These are phyloP conservation scores for Nematodospora valgi DNA, from an alignment of 805 yeast species.

Conservation along the genomic window DNA sequence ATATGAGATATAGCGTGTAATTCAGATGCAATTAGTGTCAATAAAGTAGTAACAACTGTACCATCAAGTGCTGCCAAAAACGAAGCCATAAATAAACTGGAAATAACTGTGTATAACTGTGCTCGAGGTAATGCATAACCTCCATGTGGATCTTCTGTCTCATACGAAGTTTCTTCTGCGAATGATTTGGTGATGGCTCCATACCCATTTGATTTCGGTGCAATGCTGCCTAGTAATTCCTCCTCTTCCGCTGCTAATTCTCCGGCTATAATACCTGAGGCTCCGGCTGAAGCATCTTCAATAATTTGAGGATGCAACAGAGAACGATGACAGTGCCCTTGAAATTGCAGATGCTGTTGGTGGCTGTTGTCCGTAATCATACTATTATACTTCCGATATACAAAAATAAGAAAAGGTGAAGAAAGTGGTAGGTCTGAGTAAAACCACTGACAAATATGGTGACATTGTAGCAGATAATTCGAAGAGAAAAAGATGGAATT, in stretches of 20 bases:
- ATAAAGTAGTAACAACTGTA: slow-evolving; percentile 63
- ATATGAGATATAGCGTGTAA: slow-evolving; percentile 59
- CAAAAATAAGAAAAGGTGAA: no score
- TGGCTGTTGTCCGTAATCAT: no score
- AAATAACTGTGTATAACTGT: slow-evolving; percentile 27
- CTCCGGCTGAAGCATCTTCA: slow-evolving; percentile 29
- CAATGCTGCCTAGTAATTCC: slow-evolving; percentile 13
- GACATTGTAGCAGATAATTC: no score
- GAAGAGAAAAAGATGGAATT: no score
- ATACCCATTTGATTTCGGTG: slow-evolving; percentile 13
- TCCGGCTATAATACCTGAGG: slow-evolving; percentile 33
- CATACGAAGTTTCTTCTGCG: slow-evolving; percentile 6
- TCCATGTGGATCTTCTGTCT: slow-evolving; percentile 13
- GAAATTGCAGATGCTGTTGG: neutral
- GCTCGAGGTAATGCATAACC: slow-evolving; percentile 29
- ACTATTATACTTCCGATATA: no score
- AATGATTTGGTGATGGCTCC: slow-evolving; percentile 18
- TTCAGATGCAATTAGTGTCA: slow-evolving; percentile 67
- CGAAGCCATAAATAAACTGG: slow-evolving; percentile 34
- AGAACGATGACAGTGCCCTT: neutral
- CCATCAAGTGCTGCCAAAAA: slow-evolving; percentile 66
- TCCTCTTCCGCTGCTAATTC: slow-evolving; percentile 35
- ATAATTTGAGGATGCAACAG: slow-evolving; percentile 16
- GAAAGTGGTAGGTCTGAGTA: no score
- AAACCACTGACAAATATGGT: no score